Evolutionary conservation across 352 stramenopile species (phyloP).

Genomic region (Phytophthora quininea): DNA sequence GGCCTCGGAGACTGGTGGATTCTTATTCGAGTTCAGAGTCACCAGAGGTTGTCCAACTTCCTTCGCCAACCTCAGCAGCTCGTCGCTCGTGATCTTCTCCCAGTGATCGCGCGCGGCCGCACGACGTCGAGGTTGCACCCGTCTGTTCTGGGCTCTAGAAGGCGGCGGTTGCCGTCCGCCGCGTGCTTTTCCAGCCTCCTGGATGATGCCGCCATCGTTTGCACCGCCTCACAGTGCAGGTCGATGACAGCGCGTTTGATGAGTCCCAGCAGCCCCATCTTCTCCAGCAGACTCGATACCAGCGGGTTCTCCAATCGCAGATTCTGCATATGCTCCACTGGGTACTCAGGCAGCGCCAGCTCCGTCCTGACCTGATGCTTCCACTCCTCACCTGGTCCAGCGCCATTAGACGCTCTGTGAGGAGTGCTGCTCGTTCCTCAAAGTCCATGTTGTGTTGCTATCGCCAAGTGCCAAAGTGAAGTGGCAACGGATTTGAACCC

Average conservation of each 20-base stretch:
- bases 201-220: constrained; percentile 20
- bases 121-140: constrained; percentile 56
- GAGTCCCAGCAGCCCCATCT: constrained; percentile 51
- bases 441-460: constrained; percentile 23
- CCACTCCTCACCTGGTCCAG: constrained; percentile 57
- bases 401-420: constrained; percentile 53
- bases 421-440: constrained; percentile 51
- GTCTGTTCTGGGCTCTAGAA: constrained; percentile 28
- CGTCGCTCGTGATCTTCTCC: constrained; percentile 71
- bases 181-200: constrained; percentile 26
- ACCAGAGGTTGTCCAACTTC: constrained; percentile 52
- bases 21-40: background rate
- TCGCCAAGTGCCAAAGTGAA: background rate
- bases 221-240: constrained; percentile 53
- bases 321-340: constrained; percentile 46
- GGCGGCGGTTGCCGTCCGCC: constrained; percentile 28
- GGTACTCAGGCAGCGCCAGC: constrained; percentile 51
- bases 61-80: constrained; percentile 64
- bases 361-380: constrained; percentile 61
- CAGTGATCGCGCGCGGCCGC: constrained; percentile 46
- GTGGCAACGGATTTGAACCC: too few species aligned
- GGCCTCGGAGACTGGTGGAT: background rate
- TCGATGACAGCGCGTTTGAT: constrained; percentile 70
- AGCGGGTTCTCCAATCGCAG: constrained; percentile 34
- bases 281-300: constrained; percentile 58